A percentile compares a stretch with the other conserved stretches of the same genome.
Conservation (phyloP, 2,329 filamentous ascomycete species). For the Ceratocystis diversiconidia region DNA sequence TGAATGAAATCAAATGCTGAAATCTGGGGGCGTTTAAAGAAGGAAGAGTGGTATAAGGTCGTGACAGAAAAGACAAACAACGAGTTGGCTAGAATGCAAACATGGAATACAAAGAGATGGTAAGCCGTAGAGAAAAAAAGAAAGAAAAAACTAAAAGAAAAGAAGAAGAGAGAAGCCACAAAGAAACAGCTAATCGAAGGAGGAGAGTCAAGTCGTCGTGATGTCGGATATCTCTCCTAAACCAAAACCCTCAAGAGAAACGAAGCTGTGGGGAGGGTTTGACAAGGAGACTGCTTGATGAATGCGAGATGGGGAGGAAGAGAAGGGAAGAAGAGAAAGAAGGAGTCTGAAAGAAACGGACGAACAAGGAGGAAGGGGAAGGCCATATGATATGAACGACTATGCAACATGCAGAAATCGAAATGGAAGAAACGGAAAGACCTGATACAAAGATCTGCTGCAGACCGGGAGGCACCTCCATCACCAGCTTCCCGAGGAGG, state of each 20-base stretch:
- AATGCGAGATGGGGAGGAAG: constrained; percentile 1
- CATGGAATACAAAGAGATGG: constrained; percentile 7
- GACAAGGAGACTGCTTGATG: background rate
- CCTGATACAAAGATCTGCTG: constrained; percentile 3
- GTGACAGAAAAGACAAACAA: constrained; percentile 8
- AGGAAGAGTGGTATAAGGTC: background rate
- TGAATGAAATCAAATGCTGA: background rate
- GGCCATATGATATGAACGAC: background rate
- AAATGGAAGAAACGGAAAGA: background rate
- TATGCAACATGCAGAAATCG: background rate
- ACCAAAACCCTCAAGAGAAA: constrained; percentile 11
- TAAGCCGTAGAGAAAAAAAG: background rate
- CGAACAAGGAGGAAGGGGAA: background rate
- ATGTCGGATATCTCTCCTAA: constrained; percentile 17
- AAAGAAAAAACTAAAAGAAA: background rate
- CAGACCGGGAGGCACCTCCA: background rate
- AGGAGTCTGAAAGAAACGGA: background rate
- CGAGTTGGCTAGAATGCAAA: constrained; percentile 4
- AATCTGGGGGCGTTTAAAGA: background rate
- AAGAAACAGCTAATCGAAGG: background rate
- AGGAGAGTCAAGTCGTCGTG: constrained; percentile 6
- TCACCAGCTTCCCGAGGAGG: background rate
- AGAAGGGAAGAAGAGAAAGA: background rate
- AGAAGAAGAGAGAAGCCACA: background rate
- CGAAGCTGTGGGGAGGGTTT: constrained; percentile 1